A percentile compares a stretch with the other conserved stretches of the same genome.
Conservation (phyloP, 169 alveolate genomes). For the Perkinsus chesapeaki region DNA sequence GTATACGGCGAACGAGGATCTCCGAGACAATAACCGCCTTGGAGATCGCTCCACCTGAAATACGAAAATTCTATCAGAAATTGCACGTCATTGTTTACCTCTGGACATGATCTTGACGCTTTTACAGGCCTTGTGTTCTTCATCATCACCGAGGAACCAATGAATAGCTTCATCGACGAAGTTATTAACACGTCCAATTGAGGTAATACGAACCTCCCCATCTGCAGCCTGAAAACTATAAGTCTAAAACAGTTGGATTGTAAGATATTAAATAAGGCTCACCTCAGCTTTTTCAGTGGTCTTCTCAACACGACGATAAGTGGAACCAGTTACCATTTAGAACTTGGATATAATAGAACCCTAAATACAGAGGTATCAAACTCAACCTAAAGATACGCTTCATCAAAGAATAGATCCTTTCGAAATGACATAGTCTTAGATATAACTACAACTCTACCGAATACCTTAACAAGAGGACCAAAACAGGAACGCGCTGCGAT, state of each 20-base stretch:
- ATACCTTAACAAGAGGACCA: too few relatives aligned
- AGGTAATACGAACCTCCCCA: not conserved
- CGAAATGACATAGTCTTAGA: too few relatives aligned
- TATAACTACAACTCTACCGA: too few relatives aligned
- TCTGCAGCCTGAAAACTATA: not conserved
- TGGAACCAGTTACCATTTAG: not conserved
- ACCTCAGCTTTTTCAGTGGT: not conserved
- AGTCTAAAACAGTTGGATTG: not conserved
- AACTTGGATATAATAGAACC: not conserved
- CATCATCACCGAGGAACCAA: not conserved
- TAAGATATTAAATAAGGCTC: not conserved
- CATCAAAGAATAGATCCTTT: too few relatives aligned
- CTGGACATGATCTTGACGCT: not conserved
- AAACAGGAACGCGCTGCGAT: too few relatives aligned
- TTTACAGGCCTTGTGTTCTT: not conserved
- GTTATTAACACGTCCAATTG: not conserved
- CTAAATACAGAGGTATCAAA: not conserved
- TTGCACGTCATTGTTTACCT: not conserved
- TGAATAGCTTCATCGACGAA: not conserved
- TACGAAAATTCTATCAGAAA: not conserved
- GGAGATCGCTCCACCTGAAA: not conserved
- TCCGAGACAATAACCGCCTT: not conserved
- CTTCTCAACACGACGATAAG: constrained; percentile 1
- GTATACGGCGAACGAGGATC: not conserved
- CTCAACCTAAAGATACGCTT: too few relatives aligned